Percentiles rank a stretch among this genome's conserved stretches.
Evolutionary conservation across 306 rosid species (phyloP).

Genomic region (Astragalus membranaceus): DNA sequence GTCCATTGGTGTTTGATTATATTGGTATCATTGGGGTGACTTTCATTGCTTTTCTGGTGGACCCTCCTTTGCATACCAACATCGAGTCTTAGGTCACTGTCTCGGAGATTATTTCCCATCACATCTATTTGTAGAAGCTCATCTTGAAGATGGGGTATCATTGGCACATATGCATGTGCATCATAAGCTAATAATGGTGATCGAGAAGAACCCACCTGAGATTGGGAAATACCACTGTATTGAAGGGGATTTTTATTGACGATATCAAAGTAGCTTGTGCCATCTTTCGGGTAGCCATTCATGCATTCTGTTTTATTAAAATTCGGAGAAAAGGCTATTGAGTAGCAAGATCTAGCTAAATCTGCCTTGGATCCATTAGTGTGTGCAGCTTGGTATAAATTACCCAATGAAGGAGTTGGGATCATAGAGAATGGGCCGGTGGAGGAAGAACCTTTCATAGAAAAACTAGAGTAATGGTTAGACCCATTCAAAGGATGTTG

Average conservation of each 20-base stretch:
- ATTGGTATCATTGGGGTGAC: neutral
- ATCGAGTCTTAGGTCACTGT: neutral
- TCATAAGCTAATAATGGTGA: neutral
- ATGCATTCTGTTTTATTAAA: conserved; percentile 20
- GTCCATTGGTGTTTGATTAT: conserved; percentile 71
- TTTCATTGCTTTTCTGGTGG: neutral
- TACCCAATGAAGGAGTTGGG: neutral
- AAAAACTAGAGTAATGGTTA: neutral
- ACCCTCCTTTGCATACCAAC: neutral
- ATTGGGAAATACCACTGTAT: neutral
- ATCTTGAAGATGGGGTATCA: neutral
- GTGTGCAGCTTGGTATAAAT: neutral
- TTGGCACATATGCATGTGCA: conserved; percentile 9
- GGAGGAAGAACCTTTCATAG: conserved; percentile 21
- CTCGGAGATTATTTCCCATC: neutral
- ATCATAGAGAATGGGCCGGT: conserved; percentile 10
- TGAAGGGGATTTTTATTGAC: neutral
- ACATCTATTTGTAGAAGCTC: neutral
- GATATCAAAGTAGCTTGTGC: neutral
- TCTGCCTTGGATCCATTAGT: conserved; percentile 6
- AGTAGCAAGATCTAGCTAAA: neutral
- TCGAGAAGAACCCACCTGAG: neutral
- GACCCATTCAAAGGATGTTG: neutral
- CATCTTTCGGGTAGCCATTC: conserved; percentile 18
- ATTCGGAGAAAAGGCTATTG: conserved; percentile 3